These are phyloP conservation scores for Coffea canephora DNA, from an alignment of 257 asterid species.

Conservation along the genomic window DNA sequence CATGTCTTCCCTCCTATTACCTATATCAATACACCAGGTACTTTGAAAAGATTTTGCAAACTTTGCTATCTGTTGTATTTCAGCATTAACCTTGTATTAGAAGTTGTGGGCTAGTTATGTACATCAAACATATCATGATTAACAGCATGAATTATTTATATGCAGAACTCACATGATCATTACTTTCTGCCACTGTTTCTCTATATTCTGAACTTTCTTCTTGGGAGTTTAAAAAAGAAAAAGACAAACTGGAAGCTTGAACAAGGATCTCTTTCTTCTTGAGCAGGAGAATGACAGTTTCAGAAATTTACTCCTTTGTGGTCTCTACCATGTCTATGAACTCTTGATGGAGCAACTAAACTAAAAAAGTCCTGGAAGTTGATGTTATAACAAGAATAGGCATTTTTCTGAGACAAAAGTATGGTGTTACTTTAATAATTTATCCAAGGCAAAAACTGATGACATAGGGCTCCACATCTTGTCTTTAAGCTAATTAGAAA, in stretches of 20 bases:
- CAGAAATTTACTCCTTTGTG: background rate
- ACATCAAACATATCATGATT: background rate
- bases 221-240: background rate
- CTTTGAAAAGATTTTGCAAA: slow-evolving; percentile 4
- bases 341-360: background rate
- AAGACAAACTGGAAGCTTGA: background rate
- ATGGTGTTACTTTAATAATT: background rate
- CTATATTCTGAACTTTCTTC: background rate
- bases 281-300: background rate
- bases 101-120: background rate
- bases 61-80: background rate
- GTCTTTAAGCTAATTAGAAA: background rate
- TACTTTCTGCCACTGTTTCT: background rate
- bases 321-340: background rate
- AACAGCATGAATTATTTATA: background rate
- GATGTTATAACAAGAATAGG: background rate
- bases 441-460: background rate
- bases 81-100: background rate
- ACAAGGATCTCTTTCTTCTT: background rate
- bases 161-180: background rate
- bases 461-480: background rate
- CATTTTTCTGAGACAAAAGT: background rate
- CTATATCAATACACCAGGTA: slow-evolving; percentile 70
- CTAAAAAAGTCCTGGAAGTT: background rate
- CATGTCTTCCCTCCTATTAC: slow-evolving; percentile 61